Evolutionary conservation across 768 basidiomycete genomes (phyloP).

Genomic region (Candolleomyces aberdarensis): DNA sequence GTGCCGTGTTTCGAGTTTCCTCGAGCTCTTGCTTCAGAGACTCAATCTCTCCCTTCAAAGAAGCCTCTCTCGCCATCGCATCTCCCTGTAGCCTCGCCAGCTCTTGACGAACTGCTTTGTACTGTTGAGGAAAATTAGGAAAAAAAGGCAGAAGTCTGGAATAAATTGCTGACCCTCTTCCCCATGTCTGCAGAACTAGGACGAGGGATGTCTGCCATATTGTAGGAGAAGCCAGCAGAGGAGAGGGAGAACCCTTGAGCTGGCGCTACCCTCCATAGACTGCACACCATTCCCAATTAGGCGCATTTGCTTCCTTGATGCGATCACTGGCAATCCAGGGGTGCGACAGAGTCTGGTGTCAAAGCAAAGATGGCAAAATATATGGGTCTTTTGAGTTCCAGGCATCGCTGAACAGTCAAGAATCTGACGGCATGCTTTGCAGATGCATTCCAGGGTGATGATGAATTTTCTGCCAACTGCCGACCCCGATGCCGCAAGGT

Average conservation of each 20-base stretch:
- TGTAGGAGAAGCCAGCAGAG: not conserved
- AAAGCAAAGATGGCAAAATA: not conserved
- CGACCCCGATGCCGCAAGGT: not conserved
- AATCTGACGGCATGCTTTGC: not conserved
- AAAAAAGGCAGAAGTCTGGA: not conserved
- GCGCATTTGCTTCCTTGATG: slow-evolving; percentile 1
- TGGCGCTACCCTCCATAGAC: not conserved
- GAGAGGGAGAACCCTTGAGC: not conserved
- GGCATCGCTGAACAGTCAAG: not conserved
- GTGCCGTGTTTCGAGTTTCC: not conserved
- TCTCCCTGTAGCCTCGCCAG: not conserved
- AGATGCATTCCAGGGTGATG: not conserved
- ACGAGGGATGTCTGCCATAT: not conserved
- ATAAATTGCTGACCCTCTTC: not conserved
- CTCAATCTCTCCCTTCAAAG: not conserved
- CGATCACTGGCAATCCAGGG: not conserved
- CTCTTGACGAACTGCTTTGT: not conserved
- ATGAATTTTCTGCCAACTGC: not conserved
- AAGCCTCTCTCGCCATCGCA: not conserved
- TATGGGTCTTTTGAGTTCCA: not conserved
- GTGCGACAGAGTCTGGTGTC: not conserved
- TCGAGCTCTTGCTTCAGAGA: not conserved
- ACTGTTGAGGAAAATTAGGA: not conserved
- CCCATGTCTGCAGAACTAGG: not conserved
- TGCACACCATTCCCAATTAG: not conserved